These are phyloP conservation scores for Coprinopsis cinerea DNA, from an alignment of 768 basidiomycete species.

Conservation along the genomic window DNA sequence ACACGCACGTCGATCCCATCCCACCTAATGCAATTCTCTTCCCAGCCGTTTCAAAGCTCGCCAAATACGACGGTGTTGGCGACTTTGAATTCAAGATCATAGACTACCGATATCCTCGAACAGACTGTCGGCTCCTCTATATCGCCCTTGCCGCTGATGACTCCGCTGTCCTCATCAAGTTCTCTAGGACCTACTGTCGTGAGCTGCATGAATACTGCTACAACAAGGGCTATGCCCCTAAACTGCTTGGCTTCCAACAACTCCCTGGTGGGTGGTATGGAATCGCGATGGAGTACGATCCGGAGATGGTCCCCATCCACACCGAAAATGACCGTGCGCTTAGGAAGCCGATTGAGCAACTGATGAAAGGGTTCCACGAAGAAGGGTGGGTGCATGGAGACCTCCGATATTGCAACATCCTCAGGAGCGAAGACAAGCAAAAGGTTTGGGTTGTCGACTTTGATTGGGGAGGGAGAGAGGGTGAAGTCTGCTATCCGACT, in stretches of 20 bases:
- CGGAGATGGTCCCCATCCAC: neutral
- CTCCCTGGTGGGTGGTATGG: slow-evolving; percentile 24
- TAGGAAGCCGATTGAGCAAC: slow-evolving; percentile 6
- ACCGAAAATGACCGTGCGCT: slow-evolving; percentile 1
- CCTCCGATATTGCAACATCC: slow-evolving; percentile 14
- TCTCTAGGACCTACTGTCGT: slow-evolving; percentile 15
- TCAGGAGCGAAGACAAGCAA: slow-evolving; percentile 1
- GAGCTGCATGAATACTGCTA: slow-evolving; percentile 20
- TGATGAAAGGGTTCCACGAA: slow-evolving; percentile 17
- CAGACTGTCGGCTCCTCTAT: slow-evolving; percentile 10
- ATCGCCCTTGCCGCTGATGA: slow-evolving; percentile 2
- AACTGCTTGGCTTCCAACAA: slow-evolving; percentile 17
- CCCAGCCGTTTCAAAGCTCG: slow-evolving; percentile 6
- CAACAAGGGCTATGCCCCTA: slow-evolving; percentile 18
- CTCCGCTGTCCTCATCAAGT: slow-evolving; percentile 18
- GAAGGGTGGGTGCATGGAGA: slow-evolving; percentile 17
- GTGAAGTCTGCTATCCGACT: slow-evolving; percentile 12
- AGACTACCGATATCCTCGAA: slow-evolving; percentile 1
- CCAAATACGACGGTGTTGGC: slow-evolving; percentile 2
- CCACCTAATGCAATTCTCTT: neutral
- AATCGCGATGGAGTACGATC: slow-evolving; percentile 20
- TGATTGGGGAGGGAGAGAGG: slow-evolving; percentile 15
- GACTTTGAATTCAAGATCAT: slow-evolving; percentile 13
- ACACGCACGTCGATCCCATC: slow-evolving; percentile 9
- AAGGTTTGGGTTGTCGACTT: slow-evolving; percentile 16